Base-by-base conservation (phyloP, 2,329 filamentous ascomycete species). In the Xenosphaeropsis pyriputrescens region DNA sequence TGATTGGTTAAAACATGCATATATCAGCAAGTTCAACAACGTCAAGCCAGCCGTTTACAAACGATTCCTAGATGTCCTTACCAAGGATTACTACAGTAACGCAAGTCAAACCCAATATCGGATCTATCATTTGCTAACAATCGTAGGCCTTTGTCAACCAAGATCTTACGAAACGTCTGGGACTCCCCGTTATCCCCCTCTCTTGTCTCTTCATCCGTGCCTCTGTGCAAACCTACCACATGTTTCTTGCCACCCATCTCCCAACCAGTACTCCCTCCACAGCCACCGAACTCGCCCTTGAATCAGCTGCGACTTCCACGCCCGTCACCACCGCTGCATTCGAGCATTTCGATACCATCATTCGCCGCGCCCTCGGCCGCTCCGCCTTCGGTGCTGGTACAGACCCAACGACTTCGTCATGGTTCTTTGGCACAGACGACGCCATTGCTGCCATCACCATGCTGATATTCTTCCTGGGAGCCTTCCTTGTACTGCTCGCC, bases 21-120 rank as follows among this genome's bases (percentile, higher is more conserved):
- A 96, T 55, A 93, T 98, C 55, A 88, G 79, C 55, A 98, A 98
- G 55, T 98, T 98, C 64, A 98, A 98, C 66, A 94, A 93, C 50
- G 86, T 88, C 47, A 89, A 91, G 45, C 91, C 91, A 3, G 75
- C 72, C 6, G 82, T 98, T 39, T 98, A 98, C 57, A 73, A 76
- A 37, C 76, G 86, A 17, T 94, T 91, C 54, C 70, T 96, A 13
- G 93, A 98, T 53, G 84, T 98, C 4, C 64, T 98, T 6, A 88
- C 86, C 47, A 96, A 96, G 57, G 91, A 98, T 57, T 98, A 98
- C 60, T 98, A 98, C 55, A 89, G 86, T 1, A 89, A 95, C 54
- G 80, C 82, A 54, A 59, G 75, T 56, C 3, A 18, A 7, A 15
- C 15, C 17, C 14, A 34, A 34, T 12, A 17, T 11, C 7, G 8